Evolutionary conservation across 2,329 filamentous ascomycete genomes (phyloP), one percentile per base, ranked within the genome.

Genomic region (Neocatenulostroma microsporum): DNA sequence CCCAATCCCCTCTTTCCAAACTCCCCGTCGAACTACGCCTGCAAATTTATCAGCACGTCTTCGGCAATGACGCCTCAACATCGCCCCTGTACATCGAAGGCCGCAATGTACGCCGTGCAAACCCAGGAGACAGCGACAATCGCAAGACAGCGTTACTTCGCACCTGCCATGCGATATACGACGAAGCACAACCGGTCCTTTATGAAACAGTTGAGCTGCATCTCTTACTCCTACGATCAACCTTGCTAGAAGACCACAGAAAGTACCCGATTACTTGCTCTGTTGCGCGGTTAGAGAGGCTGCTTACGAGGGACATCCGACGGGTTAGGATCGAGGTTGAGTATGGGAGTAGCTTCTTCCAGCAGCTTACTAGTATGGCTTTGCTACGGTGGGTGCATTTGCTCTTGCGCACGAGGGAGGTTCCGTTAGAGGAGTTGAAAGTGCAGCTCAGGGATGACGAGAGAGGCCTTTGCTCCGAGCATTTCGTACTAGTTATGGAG

Each of bases 81-180:
- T 21, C 30, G 17, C 30, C 18, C 5, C 30, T 33, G 13, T 33
- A 9, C 30, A 24, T 33, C 30, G 30, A 24, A 33, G 18, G 30
- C 14, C 5, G 4, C 19, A 33, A 33, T 14, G 30, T 24, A 8
- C 20, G 30, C 18, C n/a, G n/a, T n/a, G n/a, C n/a, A n/a, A n/a
- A n/a, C n/a, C n/a, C n/a, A n/a, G n/a, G n/a, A n/a, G n/a, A n/a
- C n/a, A n/a, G n/a, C n/a, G n/a, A n/a, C 18, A 12, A 18, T 5
- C 19, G 12, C 17, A 5, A 23, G 18, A 33, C 18, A 8, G 30
- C 30, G 7, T n/a, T 33, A 4, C 20, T 33, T n/a, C 30, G 30
- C 4, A 33, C 30, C 18, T 33, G 30, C 19, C 30, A 20, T 20
- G 20, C 14, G 6, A 14, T 33, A 5, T 11, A 33, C 20, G 4